Percentiles rank a stretch among this genome's conserved stretches.
Conservation (phyloP, 208 protist species). For the Naegleria fowleri region DNA sequence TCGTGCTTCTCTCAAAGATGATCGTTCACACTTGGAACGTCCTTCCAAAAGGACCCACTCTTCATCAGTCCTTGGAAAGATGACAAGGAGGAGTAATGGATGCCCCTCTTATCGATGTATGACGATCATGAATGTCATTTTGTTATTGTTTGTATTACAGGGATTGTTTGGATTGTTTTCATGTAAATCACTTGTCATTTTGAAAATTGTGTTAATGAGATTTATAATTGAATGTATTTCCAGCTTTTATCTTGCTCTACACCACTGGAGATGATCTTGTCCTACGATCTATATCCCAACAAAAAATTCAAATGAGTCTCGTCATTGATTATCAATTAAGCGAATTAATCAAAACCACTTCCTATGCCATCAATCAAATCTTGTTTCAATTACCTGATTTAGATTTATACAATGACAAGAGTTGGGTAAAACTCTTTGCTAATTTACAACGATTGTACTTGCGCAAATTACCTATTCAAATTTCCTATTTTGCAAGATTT, state of each 20-base stretch:
- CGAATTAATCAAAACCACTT: not conserved
- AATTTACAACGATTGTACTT: not conserved
- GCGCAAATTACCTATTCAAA: not conserved
- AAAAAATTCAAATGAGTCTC: not conserved
- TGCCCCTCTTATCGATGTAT: not conserved
- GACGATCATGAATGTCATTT: not conserved
- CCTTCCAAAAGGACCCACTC: too few species aligned
- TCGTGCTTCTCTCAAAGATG: too few species aligned
- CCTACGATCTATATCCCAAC: not conserved
- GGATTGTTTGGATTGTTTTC: not conserved
- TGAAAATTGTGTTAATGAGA: too few species aligned
- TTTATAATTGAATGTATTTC: too few species aligned
- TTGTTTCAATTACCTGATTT: not conserved
- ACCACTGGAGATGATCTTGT: not conserved
- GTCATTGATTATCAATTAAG: not conserved
- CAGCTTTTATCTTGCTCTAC: not conserved
- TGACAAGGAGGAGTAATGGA: too few species aligned
- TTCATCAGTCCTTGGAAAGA: too few species aligned
- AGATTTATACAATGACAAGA: not conserved
- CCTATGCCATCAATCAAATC: not conserved
- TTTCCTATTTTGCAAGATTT: not conserved
- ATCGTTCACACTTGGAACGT: too few species aligned
- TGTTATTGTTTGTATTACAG: not conserved
- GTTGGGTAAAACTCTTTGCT: not conserved
- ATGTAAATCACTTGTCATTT: not conserved